Conservation (phyloP, 176 grass and related monocot species). For the Neostapfia colusana region DNA sequence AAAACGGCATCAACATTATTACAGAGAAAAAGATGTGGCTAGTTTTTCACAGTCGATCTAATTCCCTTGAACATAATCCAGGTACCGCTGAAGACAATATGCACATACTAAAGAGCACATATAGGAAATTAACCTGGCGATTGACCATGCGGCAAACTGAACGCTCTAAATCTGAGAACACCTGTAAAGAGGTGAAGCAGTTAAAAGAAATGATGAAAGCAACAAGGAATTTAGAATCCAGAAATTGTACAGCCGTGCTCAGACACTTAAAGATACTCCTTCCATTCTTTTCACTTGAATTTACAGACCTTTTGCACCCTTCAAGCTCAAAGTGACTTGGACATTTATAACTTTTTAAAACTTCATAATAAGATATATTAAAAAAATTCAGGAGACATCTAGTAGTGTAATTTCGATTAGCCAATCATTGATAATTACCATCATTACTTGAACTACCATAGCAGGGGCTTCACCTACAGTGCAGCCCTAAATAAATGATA, state of each 20-base stretch:
- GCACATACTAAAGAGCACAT: conserved; percentile 6
- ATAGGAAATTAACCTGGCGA: conserved; percentile 64
- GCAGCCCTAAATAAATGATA: not conserved
- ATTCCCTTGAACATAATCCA: not conserved
- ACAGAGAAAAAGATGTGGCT: not conserved
- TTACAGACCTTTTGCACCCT: not conserved
- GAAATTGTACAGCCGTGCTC: not conserved
- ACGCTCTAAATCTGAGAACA: conserved; percentile 97
- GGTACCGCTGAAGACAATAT: not conserved
- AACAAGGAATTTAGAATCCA: not conserved
- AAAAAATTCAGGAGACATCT: not conserved
- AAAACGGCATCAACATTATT: conserved; percentile 22
- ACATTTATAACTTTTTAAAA: not conserved
- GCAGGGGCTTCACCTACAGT: not conserved
- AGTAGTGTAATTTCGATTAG: not conserved
- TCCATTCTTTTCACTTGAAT: not conserved
- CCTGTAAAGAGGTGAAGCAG: conserved; percentile 61
- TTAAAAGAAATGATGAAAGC: conserved; percentile 7
- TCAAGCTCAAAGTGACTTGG: not conserved
- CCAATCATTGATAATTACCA: not conserved
- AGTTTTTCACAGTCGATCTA: not conserved
- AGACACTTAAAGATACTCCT: not conserved
- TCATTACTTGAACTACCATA: not conserved
- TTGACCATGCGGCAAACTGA: conserved; percentile 96
- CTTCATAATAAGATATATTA: not conserved